Conservation (phyloP, 2,329 filamentous ascomycete species). For the Aspergillus awamori region DNA sequence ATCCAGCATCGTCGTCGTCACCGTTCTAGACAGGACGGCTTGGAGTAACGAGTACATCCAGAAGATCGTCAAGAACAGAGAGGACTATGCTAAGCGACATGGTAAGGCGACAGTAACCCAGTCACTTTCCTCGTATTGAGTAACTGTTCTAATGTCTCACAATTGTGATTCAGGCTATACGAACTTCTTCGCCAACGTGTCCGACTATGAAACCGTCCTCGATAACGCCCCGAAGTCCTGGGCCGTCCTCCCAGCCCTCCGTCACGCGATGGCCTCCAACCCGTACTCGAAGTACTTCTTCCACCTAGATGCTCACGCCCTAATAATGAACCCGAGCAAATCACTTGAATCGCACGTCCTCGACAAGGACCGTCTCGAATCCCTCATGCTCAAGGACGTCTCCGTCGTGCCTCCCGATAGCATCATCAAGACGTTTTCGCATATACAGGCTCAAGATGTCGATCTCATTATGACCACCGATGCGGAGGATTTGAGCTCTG, state of each 20-base stretch:
- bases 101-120: slow-evolving; percentile 58
- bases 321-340: slow-evolving; percentile 82
- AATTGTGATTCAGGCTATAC: slow-evolving; percentile 67
- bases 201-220: slow-evolving; percentile 64
- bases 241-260: slow-evolving; percentile 78
- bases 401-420: slow-evolving; percentile 92
- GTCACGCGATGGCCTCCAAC: slow-evolving; percentile 81
- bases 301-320: slow-evolving; percentile 79
- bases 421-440: slow-evolving; percentile 90
- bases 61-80: slow-evolving; percentile 77
- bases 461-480: slow-evolving; percentile 87
- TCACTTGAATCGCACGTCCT: slow-evolving; percentile 73
- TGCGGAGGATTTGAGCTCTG: slow-evolving; percentile 71
- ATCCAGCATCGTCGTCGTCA: slow-evolving; percentile 74
- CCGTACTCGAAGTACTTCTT: slow-evolving; percentile 81
- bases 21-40: slow-evolving; percentile 71
- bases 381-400: slow-evolving; percentile 79
- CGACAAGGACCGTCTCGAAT: slow-evolving; percentile 67
- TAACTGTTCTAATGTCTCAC: not conserved
- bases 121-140: not conserved
- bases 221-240: slow-evolving; percentile 49
- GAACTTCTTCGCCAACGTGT: slow-evolving; percentile 77
- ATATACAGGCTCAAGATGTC: slow-evolving; percentile 75
- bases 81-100: slow-evolving; percentile 81
- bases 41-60: slow-evolving; percentile 70